Base-by-base conservation (phyloP, 495 filamentous ascomycete species). In the Penicillium cataractarum region DNA sequence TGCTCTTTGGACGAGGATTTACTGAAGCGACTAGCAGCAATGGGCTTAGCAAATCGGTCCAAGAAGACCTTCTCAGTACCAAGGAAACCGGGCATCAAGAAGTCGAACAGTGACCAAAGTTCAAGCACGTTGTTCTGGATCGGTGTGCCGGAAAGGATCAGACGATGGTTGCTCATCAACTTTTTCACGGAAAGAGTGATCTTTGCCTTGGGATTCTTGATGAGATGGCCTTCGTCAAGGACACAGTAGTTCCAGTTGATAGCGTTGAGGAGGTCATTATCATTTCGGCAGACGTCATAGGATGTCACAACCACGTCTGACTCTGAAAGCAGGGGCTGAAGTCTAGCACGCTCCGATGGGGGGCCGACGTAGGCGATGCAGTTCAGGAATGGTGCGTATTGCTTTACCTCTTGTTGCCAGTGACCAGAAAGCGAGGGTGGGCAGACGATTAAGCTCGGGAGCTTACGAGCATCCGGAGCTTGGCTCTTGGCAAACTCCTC, bases 61-160 rank as follows among this genome's bases (percentile, higher is more conserved):
- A 96, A 80, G 83, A 99, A 99, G 27, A 99, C 94, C 76, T 97
- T 98, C 69, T 99, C 95, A 0, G 95, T 92, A n/a, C 95, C 95
- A 8, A 99, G 80, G 83, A 99, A 99, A 7, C 95, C 96, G 5
- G 95, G 95, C 95, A 99, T 99, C 61, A 99, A 78, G 80, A 99
- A 99, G 75, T 99, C 95, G 69, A 99, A 98, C 7, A 99, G 85
- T 0, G 96, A 98, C 95, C 95, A 99, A n/a, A 99, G 82, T 70
- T 99, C 95, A 8, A 97, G 83, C 21, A 99, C 89, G 72, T 98
- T 99, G 76, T 99, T 99, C 73, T 99, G 95, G 68, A 99, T 99
- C 0, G 95, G 95, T 2, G 95, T 99, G 44, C 95, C 95, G 13
- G 95, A 98, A 6, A 99, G 84, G 63, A 99, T 98, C 37, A 99